phyloP scores from a whole-genome alignment of 441 rosid genomes.

The Populus hybrid region DNA sequence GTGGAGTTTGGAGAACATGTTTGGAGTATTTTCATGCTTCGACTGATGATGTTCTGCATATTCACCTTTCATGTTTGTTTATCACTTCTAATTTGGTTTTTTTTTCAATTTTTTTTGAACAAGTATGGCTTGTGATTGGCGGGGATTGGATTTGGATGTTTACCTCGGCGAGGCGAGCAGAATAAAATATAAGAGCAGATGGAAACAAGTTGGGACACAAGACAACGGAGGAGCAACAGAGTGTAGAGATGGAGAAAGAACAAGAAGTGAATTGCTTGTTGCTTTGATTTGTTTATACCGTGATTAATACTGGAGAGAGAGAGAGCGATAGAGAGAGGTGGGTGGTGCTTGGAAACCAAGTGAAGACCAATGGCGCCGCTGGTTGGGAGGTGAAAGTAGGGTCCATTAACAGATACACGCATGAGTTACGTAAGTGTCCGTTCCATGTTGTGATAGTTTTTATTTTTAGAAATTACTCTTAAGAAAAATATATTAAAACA shows the following conservation, averaged over 20 bases:
- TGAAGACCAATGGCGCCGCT: slow-evolving; percentile 40
- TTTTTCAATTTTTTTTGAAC: neutral
- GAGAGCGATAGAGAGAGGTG: neutral
- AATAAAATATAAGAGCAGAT: neutral
- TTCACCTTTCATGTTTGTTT: slow-evolving; percentile 55
- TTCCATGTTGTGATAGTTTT: too few relatives aligned
- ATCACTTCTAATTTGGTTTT: neutral
- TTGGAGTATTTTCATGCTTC: slow-evolving; percentile 13
- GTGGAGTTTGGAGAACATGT: slow-evolving; percentile 28
- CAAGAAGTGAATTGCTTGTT: neutral
- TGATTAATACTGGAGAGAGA: neutral
- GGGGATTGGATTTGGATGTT: neutral
- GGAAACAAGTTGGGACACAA: neutral
- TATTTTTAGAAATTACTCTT: too few relatives aligned
- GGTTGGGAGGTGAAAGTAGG: slow-evolving; percentile 25
- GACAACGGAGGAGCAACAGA: neutral
- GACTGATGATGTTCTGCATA: slow-evolving; percentile 31
- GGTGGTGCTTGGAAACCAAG: slow-evolving; percentile 47
- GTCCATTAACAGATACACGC: neutral
- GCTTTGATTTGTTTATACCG: neutral
- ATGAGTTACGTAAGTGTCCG: neutral
- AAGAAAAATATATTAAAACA: too few relatives aligned
- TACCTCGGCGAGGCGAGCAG: neutral
- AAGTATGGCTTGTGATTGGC: neutral
- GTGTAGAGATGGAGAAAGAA: neutral